These are phyloP conservation scores for Spizellomyces punctatus DNA, from an alignment of 192 early-diverging fungal species.

Conservation along the genomic window DNA sequence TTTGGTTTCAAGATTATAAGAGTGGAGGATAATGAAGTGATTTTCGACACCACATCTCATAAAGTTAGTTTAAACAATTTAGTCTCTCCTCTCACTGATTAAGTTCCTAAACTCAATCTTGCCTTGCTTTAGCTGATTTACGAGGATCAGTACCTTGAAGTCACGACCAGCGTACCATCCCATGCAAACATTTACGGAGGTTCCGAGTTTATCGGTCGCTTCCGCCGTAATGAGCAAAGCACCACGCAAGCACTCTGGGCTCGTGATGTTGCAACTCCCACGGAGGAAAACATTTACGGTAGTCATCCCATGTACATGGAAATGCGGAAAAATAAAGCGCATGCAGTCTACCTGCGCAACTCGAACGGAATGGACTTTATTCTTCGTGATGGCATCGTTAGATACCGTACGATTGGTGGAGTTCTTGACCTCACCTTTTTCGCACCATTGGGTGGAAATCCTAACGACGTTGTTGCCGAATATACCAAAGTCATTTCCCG, in stretches of 20 bases:
- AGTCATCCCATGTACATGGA: slow-evolving; percentile 2
- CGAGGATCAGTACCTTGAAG: no score
- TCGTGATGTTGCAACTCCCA: neutral
- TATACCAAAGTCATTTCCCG: neutral
- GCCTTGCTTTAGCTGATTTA: no score
- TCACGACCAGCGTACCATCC: no score
- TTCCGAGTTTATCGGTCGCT: no score
- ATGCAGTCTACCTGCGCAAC: slow-evolving; percentile 5
- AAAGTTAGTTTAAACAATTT: no score
- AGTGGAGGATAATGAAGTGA: neutral
- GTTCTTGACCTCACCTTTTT: neutral
- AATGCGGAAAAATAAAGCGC: neutral
- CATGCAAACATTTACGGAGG: no score
- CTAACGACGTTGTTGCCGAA: neutral
- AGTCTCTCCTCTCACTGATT: no score
- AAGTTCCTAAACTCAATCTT: no score
- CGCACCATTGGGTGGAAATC: neutral
- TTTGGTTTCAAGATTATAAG: neutral
- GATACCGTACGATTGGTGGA: neutral
- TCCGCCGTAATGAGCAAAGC: no score
- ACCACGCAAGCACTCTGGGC: no score
- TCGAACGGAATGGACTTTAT: slow-evolving; percentile 5
- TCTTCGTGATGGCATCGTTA: neutral
- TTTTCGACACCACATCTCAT: no score
- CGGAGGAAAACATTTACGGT: neutral